These are phyloP conservation scores for Schoenoplectus triqueter DNA, from an alignment of 202 grass and related monocot species.

Conservation along the genomic window DNA sequence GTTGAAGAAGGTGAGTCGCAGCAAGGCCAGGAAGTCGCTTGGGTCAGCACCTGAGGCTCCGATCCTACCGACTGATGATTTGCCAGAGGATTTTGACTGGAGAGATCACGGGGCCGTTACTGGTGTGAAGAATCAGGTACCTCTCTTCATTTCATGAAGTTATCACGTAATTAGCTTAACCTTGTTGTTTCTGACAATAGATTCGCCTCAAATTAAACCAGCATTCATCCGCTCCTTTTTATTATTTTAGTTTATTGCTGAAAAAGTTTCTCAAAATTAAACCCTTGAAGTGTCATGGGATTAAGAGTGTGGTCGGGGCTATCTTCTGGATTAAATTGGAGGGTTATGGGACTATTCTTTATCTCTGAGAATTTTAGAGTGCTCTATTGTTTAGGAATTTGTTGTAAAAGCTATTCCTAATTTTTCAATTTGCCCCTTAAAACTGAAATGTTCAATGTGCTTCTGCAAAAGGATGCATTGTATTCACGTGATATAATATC, in stretches of 20 bases:
- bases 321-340: not conserved
- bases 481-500: not conserved
- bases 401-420: not conserved
- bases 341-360: not conserved
- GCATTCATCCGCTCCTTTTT: not conserved
- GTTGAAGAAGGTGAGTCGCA: constrained; percentile 50
- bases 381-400: not conserved
- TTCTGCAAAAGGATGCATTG: not conserved
- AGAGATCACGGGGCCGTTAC: constrained; percentile 75
- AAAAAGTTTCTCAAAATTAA: not conserved
- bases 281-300: not conserved
- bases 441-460: not conserved
- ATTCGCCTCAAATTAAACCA: constrained; percentile 1
- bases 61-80: constrained; percentile 63
- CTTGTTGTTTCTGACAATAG: not conserved
- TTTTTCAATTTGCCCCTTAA: not conserved
- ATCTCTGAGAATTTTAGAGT: not conserved
- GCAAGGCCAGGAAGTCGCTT: constrained; percentile 32
- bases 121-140: constrained; percentile 79
- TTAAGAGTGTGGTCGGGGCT: not conserved
- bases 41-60: constrained; percentile 53
- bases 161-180: not conserved
- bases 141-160: constrained; percentile 8
- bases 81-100: constrained; percentile 81
- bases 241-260: not conserved